phyloP scores from a whole-genome alignment of 2,329 filamentous ascomycete species.

The Botryotinia calthae region DNA sequence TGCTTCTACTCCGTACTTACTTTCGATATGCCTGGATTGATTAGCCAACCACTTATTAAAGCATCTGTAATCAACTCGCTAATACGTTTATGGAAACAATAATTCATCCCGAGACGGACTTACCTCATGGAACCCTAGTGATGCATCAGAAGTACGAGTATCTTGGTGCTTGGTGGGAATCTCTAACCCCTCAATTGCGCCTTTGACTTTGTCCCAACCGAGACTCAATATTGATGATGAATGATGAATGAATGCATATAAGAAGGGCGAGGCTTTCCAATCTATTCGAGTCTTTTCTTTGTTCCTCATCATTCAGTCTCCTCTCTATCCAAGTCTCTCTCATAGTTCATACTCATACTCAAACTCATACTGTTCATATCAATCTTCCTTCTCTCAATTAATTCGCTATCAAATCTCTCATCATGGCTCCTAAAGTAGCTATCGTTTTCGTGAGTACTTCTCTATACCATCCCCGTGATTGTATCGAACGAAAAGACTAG shows the following conservation, averaged over 20 bases:
- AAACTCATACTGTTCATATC: neutral
- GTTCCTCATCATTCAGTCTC: constrained; percentile 33
- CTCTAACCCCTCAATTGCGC: neutral
- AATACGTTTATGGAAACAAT: neutral
- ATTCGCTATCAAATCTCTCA: constrained; percentile 22
- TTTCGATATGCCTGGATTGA: neutral
- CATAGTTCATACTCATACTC: neutral
- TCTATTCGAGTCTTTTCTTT: constrained; percentile 51
- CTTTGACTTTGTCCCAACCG: neutral
- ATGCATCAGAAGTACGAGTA: neutral
- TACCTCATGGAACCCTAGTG: neutral
- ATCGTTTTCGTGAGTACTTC: constrained; percentile 75
- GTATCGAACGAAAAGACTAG: neutral
- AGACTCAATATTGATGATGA: neutral
- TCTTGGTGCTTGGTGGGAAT: neutral
- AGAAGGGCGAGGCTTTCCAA: neutral
- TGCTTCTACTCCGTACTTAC: neutral
- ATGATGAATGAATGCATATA: neutral
- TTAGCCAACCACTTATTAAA: constrained; percentile 1
- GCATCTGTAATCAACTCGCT: constrained; percentile 2
- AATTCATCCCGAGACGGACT: neutral
- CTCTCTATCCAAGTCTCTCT: constrained; percentile 10
- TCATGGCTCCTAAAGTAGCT: constrained; percentile 86
- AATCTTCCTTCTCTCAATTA: neutral
- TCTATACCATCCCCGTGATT: neutral